Conservation (phyloP, 345 rosid species). For the Eucalyptus globulus region DNA sequence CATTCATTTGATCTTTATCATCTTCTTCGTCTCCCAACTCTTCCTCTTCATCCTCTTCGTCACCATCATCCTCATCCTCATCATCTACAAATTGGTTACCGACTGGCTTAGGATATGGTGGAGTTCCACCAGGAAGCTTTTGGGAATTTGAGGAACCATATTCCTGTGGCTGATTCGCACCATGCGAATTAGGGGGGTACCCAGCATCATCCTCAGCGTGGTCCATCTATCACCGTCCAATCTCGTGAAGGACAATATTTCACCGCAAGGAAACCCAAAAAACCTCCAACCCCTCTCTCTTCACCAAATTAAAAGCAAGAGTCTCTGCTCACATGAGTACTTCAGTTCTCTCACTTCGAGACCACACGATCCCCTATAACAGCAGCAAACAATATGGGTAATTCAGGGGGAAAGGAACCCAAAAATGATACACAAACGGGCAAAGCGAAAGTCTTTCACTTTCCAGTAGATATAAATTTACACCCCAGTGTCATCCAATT, state of each 20-base stretch:
- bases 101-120: slow-evolving; percentile 14
- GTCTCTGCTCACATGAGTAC: not conserved
- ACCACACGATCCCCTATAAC: not conserved
- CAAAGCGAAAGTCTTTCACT: not conserved
- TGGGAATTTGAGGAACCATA: slow-evolving; percentile 37
- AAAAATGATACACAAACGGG: not conserved
- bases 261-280: not conserved
- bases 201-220: slow-evolving; percentile 65
- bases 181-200: slow-evolving; percentile 47
- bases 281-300: not conserved
- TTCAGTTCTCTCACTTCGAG: not conserved
- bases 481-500: not conserved
- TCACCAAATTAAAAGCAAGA: not conserved
- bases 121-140: slow-evolving; percentile 38
- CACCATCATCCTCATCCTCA: slow-evolving; percentile 26
- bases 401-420: not conserved
- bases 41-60: slow-evolving; percentile 12
- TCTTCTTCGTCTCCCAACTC: slow-evolving; percentile 29
- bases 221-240: slow-evolving; percentile 31
- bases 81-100: slow-evolving; percentile 15
- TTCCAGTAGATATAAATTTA: not conserved
- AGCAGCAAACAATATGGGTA: not conserved
- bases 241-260: not conserved
- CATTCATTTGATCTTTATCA: slow-evolving; percentile 16
- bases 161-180: slow-evolving; percentile 19